Evolutionary conservation across 2,329 filamentous ascomycete species (phyloP), one percentile per base, ranked within the genome.

Genomic region (Aspergillus sp.): DNA sequence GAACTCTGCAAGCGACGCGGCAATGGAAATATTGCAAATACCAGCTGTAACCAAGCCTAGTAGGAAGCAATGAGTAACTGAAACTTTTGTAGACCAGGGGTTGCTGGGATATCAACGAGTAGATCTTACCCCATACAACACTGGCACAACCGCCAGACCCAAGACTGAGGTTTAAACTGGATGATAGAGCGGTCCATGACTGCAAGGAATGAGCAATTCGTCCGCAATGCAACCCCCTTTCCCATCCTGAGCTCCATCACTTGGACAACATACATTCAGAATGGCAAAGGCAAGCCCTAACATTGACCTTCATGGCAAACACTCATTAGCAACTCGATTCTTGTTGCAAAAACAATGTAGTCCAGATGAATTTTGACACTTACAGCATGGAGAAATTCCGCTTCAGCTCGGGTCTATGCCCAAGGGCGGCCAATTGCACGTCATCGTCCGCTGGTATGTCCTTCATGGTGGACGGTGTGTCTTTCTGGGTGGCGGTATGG

Each of bases 1-100:
- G 66, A 89, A 91, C 69, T 91, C 89, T 48, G 88, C 87, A 26
- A 91, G 78, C 4, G 85, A 89, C 8, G 85, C 82, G 5, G 88
- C 86, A 38, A 90, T 80, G 64, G 85, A 89, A 9, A 90, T 67
- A 65, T 90, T 91, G 76, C 88, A 90, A 47, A 90, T 64, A 49
- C 87, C 85, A 17, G 84, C 83, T 9, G 83, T 81, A 3, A 84
- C 68, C 26, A 88, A 73, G 52, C 74, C 72, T 74, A 12, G 13
- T 38, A 30, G 12, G 17, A 12, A 5, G 42, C 50, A 61, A 15
- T 34, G 7, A 48, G 34, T 26, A 26, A 48, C 13, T 6, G 20
- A 49, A 22, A 26, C 34, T 2, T 34, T 30, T n/a, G 11, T 53
- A 43, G 11, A 34, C n/a, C 26, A 30, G 12, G 34, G 24, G 6